Percentiles rank a stretch among this genome's conserved stretches.
Evolutionary conservation across 2,329 filamentous ascomycete species (phyloP).

Genomic region (Elsinoe perseae): DNA sequence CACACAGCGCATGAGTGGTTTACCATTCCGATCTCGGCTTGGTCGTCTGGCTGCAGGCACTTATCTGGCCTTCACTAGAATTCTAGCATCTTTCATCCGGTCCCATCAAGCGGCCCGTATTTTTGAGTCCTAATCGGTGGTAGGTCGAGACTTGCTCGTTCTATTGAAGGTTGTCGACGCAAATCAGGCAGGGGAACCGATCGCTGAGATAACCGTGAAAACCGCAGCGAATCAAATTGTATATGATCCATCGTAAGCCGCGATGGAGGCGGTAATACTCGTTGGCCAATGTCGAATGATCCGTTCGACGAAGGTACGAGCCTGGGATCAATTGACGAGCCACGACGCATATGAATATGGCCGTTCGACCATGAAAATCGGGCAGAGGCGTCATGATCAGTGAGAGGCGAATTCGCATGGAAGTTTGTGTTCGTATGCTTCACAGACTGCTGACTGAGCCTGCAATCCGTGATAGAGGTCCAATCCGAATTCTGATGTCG

Average conservation of each 20-base stretch:
- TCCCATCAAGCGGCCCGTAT: neutral
- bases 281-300: neutral
- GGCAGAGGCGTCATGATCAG: too few relatives aligned
- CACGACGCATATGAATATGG: neutral
- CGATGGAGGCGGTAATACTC: neutral
- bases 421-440: too few relatives aligned
- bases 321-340: neutral
- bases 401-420: too few relatives aligned
- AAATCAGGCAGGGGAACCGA: neutral
- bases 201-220: neutral
- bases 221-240: neutral
- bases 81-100: neutral
- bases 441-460: too few relatives aligned
- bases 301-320: neutral
- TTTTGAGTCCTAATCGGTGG: neutral
- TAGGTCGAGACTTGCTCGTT: neutral
- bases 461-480: too few relatives aligned
- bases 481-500: too few relatives aligned
- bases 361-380: too few relatives aligned
- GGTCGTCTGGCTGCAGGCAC: too few relatives aligned
- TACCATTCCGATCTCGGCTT: too few relatives aligned
- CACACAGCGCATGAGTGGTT: too few relatives aligned
- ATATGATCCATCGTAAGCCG: neutral
- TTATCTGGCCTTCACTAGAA: too few relatives aligned
- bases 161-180: neutral